Percentiles rank a stretch among this genome's conserved stretches.
These are phyloP conservation scores for Annulohypoxylon nitens DNA, from an alignment of 495 filamentous ascomycete genomes.

Conservation along the genomic window DNA sequence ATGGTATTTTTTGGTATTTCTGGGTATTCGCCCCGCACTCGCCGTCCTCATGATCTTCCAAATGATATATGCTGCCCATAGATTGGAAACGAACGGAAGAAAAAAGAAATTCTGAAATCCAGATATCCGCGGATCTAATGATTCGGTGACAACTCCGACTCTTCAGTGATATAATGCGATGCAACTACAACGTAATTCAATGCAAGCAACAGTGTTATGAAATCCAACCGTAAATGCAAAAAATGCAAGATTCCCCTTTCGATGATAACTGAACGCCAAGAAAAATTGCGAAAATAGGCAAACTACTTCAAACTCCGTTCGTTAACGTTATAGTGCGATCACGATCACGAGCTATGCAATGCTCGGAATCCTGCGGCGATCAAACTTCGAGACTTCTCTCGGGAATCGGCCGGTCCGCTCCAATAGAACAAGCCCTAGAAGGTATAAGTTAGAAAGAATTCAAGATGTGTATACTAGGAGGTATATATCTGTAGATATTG, in stretches of 20 bases:
- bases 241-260: slow-evolving; percentile 9
- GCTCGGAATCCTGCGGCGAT: slow-evolving; percentile 80
- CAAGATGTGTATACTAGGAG: neutral
- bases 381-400: slow-evolving; percentile 74
- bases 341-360: slow-evolving; percentile 67
- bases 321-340: neutral
- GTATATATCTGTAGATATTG: neutral
- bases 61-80: slow-evolving; percentile 18
- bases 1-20: slow-evolving; percentile 5
- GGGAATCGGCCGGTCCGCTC: slow-evolving; percentile 85
- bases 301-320: slow-evolving; percentile 32
- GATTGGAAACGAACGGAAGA: slow-evolving; percentile 13
- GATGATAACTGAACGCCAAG: slow-evolving; percentile 23
- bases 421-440: slow-evolving; percentile 86
- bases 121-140: neutral
- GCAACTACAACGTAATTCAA: slow-evolving; percentile 8
- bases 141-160: slow-evolving; percentile 18
- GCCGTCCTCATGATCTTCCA: neutral
- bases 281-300: slow-evolving; percentile 27
- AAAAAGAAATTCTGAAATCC: neutral
- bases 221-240: slow-evolving; percentile 22
- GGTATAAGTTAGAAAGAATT: slow-evolving; percentile 25
- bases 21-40: slow-evolving; percentile 17
- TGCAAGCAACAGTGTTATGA: slow-evolving; percentile 1
- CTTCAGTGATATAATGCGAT: slow-evolving; percentile 22